Percentiles rank a stretch among this genome's conserved stretches.
phyloP scores from a whole-genome alignment of 768 basidiomycete genomes.

The Leccinellum luteum region DNA sequence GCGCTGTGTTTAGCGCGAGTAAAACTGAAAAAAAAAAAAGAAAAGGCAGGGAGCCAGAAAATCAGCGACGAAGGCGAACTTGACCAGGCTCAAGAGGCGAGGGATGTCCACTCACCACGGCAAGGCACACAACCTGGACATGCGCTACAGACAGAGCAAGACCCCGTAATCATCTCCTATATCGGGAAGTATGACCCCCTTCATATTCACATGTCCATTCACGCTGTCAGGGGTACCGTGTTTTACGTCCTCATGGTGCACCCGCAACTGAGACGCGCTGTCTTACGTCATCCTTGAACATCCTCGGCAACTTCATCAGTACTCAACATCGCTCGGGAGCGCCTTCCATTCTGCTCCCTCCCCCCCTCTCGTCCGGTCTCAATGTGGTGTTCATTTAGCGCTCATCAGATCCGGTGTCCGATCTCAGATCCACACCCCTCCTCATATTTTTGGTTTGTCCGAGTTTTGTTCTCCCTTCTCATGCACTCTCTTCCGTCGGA shows the following conservation, averaged over 20 bases:
- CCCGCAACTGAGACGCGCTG: conserved; percentile 9
- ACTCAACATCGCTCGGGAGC: conserved; percentile 16
- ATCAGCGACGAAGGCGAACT: conserved; percentile 1
- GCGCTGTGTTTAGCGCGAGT: neutral
- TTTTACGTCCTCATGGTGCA: conserved; percentile 20
- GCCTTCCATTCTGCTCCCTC: conserved; percentile 5
- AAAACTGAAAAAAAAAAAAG: neutral
- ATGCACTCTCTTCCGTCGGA: conserved; percentile 7
- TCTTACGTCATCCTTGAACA: conserved; percentile 10
- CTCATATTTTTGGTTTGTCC: conserved; percentile 10
- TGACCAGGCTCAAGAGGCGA: conserved; percentile 18
- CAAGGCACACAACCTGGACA: conserved; percentile 13
- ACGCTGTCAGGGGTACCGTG: conserved; percentile 16
- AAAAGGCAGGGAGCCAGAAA: neutral
- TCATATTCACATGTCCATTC: conserved; percentile 27
- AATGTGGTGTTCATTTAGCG: neutral
- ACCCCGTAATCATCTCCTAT: conserved; percentile 7
- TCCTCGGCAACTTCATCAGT: conserved; percentile 14
- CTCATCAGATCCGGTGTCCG: conserved; percentile 13
- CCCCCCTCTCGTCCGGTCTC: neutral
- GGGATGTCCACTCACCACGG: conserved; percentile 3
- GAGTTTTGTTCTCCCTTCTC: conserved; percentile 8
- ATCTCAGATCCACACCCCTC: conserved; percentile 11
- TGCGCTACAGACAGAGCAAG: conserved; percentile 11
- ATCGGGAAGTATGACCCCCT: conserved; percentile 16